Conservation (phyloP, 257 asterid species). For the Vinca minor region DNA sequence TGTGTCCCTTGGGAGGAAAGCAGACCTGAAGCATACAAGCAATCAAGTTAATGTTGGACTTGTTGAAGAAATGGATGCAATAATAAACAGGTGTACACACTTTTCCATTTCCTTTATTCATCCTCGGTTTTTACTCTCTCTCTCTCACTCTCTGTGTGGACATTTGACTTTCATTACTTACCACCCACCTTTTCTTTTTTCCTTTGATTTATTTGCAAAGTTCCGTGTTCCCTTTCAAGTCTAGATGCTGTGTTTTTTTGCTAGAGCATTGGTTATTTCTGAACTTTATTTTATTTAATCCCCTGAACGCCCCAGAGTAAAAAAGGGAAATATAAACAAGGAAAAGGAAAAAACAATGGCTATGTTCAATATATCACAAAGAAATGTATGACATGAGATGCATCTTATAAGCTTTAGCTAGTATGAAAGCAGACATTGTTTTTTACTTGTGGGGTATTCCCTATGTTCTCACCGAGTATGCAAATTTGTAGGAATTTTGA, state of each 20-base stretch:
- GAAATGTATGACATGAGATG: background rate
- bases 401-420: background rate
- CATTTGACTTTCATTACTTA: background rate
- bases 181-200: background rate
- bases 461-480: background rate
- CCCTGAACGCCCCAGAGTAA: background rate
- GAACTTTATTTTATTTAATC: background rate
- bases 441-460: background rate
- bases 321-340: background rate
- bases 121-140: background rate
- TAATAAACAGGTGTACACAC: constrained; percentile 52
- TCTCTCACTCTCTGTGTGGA: background rate
- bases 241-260: background rate
- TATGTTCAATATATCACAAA: too few relatives aligned
- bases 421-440: background rate
- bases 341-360: background rate
- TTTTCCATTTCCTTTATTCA: background rate
- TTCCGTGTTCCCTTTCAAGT: background rate
- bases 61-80: constrained; percentile 94
- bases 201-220: background rate
- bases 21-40: constrained; percentile 76
- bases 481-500: background rate
- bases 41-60: constrained; percentile 83
- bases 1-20: constrained; percentile 96
- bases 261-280: background rate